Percentiles rank a stretch among this genome's conserved stretches.
phyloP scores from a whole-genome alignment of 192 early-diverging fungal species.

The Tieghemiomyces parasiticus region DNA sequence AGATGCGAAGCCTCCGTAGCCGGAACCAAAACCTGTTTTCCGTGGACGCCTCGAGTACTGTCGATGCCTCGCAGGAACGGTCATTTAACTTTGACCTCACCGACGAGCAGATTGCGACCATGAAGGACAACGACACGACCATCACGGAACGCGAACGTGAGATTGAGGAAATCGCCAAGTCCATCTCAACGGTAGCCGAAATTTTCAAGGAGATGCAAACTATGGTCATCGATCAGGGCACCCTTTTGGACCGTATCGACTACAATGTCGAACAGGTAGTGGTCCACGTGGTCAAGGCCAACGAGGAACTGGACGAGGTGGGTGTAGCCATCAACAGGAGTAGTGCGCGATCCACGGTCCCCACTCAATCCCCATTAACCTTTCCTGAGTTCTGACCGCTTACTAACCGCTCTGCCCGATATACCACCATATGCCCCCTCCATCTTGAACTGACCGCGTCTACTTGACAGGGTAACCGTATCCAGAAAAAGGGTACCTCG shows the following conservation, averaged over 20 bases:
- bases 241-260: constrained; percentile 91
- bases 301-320: constrained; percentile 67
- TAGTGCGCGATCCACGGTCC: no score
- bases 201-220: constrained; percentile 89
- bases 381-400: not conserved
- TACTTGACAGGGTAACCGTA: constrained; percentile 42
- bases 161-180: constrained; percentile 84
- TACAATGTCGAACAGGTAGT: constrained; percentile 85
- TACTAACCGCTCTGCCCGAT: not conserved
- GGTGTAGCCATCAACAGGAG: no score
- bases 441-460: not conserved
- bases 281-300: constrained; percentile 67
- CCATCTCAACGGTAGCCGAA: constrained; percentile 74
- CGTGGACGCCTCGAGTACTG: constrained; percentile 10
- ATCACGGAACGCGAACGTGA: constrained; percentile 82
- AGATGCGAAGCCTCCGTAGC: constrained; percentile 14
- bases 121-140: constrained; percentile 59
- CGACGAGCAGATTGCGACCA: constrained; percentile 60
- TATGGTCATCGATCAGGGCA: constrained; percentile 96
- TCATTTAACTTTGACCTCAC: constrained; percentile 37
- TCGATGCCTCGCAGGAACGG: constrained; percentile 7
- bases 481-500: constrained; percentile 67
- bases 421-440: not conserved
- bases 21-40: constrained; percentile 12
- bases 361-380: not conserved